Percentiles rank a stretch among this genome's conserved stretches.
phyloP scores from a whole-genome alignment of 2,329 filamentous ascomycete genomes.

The Colletotrichum spaethianum region DNA sequence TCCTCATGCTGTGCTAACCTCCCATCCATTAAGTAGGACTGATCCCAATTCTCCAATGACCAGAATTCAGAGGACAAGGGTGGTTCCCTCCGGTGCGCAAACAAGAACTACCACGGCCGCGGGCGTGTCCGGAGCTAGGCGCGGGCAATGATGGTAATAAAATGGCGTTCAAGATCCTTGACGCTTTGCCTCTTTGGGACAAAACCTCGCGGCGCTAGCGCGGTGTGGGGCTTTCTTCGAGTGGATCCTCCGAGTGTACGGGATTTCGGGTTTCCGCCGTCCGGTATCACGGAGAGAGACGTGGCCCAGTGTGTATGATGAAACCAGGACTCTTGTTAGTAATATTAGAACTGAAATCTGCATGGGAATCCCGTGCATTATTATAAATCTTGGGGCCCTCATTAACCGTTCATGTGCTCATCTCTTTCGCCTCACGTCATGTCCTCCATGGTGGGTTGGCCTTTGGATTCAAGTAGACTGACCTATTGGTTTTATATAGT shows the following conservation, averaged over 20 bases:
- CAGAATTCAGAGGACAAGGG: not conserved
- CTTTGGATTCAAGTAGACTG: too few species aligned
- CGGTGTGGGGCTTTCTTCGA: not conserved
- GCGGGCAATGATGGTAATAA: not conserved
- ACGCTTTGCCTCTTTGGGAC: not conserved
- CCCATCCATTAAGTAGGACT: too few species aligned
- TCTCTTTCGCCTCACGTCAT: too few species aligned
- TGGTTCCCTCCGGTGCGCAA: not conserved
- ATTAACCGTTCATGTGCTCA: too few species aligned
- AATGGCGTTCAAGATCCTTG: not conserved
- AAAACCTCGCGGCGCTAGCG: constrained; percentile 20
- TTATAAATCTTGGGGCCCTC: too few species aligned
- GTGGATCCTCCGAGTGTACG: not conserved
- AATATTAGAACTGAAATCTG: too few species aligned
- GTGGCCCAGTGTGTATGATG: not conserved
- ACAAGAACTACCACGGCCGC: not conserved
- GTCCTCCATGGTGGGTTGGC: too few species aligned
- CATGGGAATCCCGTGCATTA: too few species aligned
- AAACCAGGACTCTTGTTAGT: not conserved
- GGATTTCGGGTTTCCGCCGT: not conserved
- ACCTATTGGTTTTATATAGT: too few species aligned
- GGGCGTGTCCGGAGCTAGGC: not conserved
- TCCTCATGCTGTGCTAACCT: not conserved
- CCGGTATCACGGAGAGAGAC: not conserved
- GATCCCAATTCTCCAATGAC: too few species aligned